Conservation (phyloP, 1,284 basidiomycete species). For the Schizophyllum amplum region DNA sequence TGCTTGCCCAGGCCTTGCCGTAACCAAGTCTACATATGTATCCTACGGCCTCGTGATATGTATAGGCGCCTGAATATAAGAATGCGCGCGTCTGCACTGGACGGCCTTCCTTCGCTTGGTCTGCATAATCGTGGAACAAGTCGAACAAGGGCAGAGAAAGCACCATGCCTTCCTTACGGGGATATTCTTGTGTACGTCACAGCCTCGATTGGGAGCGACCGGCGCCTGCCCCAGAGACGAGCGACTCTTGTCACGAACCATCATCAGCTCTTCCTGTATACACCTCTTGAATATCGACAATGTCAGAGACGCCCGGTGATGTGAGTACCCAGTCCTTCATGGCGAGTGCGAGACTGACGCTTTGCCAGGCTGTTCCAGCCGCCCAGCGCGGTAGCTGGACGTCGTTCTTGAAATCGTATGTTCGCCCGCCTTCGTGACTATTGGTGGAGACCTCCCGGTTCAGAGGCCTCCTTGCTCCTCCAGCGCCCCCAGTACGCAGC, state of each 20-base stretch:
- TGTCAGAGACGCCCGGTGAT: neutral
- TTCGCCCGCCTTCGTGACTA: constrained; percentile 9
- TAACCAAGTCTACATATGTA: neutral
- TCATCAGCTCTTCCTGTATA: neutral
- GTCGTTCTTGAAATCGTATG: constrained; percentile 75
- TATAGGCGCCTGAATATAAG: neutral
- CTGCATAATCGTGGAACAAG: neutral
- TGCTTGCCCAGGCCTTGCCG: neutral
- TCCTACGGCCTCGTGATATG: neutral
- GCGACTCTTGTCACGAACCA: neutral
- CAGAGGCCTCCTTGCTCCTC: neutral
- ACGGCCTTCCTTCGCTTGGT: neutral
- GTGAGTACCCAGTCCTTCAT: neutral
- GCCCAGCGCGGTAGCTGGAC: constrained; percentile 72
- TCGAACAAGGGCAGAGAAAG: neutral
- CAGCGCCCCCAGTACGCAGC: neutral
- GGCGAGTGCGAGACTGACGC: neutral
- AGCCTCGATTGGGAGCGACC: neutral
- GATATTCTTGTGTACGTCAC: neutral
- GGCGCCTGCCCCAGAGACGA: neutral
- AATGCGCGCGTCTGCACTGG: neutral
- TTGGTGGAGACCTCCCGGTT: neutral
- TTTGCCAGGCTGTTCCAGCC: constrained; percentile 54
- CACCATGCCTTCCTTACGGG: neutral
- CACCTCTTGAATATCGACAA: neutral